Evolutionary conservation across 1,284 basidiomycete species (phyloP).

Genomic region (Sparassis latifolia): DNA sequence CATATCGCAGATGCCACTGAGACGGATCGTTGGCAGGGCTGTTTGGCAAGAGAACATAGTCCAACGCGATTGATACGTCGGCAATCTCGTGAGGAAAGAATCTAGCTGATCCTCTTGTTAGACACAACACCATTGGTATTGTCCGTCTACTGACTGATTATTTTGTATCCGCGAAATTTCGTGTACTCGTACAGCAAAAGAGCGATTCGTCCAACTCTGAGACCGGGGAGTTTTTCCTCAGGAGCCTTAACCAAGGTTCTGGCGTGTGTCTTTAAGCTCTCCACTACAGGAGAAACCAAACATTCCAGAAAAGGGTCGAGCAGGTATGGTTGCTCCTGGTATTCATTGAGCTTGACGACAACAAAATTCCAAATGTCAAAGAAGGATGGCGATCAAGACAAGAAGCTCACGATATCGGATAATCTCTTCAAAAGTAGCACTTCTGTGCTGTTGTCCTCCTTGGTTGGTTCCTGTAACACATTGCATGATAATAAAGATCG

Average conservation of each 20-base stretch:
- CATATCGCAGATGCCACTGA: slow-evolving; percentile 82
- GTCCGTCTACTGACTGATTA: slow-evolving; percentile 63
- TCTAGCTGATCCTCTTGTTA: slow-evolving; percentile 47
- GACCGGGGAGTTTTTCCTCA: slow-evolving; percentile 27
- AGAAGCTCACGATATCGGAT: slow-evolving; percentile 34
- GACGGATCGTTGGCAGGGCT: slow-evolving; percentile 35
- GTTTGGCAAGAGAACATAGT: slow-evolving; percentile 52
- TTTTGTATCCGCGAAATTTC: slow-evolving; percentile 90
- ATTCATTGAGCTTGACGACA: slow-evolving; percentile 67
- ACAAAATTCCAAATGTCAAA: neutral
- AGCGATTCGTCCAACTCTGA: slow-evolving; percentile 50
- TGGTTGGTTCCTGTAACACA: slow-evolving; percentile 35
- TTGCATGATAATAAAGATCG: slow-evolving; percentile 45
- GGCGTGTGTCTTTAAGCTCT: slow-evolving; percentile 56
- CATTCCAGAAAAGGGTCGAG: slow-evolving; percentile 92
- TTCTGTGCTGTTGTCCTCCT: slow-evolving; percentile 44
- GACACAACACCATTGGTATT: neutral
- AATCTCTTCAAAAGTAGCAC: slow-evolving; percentile 33
- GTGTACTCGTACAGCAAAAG: slow-evolving; percentile 77
- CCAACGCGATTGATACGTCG: slow-evolving; percentile 73
- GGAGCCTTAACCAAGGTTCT: slow-evolving; percentile 34
- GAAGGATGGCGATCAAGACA: slow-evolving; percentile 1
- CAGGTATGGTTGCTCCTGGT: slow-evolving; percentile 91
- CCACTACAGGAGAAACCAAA: slow-evolving; percentile 76
- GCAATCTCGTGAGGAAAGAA: slow-evolving; percentile 89